phyloP scores from a whole-genome alignment of 2,329 filamentous ascomycete genomes.

The Cladosporium sp. region DNA sequence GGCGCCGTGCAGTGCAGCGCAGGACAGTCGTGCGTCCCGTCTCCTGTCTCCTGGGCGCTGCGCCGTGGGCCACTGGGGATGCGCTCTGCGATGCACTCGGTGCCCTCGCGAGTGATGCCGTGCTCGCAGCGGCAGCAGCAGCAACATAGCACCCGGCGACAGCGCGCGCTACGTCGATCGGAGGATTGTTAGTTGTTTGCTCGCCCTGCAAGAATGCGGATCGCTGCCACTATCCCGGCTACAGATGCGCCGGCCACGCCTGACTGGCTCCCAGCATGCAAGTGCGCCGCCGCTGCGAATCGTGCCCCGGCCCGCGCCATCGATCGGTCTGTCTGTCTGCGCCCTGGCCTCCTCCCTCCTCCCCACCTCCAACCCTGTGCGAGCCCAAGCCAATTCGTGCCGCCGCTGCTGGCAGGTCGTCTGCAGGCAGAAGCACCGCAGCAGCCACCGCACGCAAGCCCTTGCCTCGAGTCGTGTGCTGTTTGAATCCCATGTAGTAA shows the following conservation, averaged over 20 bases:
- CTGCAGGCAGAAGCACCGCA: background rate
- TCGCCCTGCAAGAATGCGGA: constrained; percentile 9
- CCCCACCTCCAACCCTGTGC: background rate
- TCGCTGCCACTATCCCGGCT: background rate
- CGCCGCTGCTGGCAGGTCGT: background rate
- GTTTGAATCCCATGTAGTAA: background rate
- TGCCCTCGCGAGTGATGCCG: background rate
- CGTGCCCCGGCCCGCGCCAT: background rate
- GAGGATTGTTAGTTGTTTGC: constrained; percentile 9
- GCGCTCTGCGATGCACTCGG: too few relatives aligned
- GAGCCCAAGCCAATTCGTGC: background rate
- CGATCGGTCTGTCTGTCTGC: background rate
- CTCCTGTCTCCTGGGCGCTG: too few relatives aligned
- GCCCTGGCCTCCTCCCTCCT: background rate
- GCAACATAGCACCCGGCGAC: too few relatives aligned
- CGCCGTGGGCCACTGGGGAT: too few relatives aligned
- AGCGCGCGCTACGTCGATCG: constrained; percentile 3
- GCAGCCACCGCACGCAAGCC: background rate
- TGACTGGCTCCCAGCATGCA: background rate
- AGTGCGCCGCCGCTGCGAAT: background rate
- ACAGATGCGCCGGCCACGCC: background rate
- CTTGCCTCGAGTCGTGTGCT: constrained; percentile 2
- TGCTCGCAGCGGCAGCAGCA: background rate
- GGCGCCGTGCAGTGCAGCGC: too few relatives aligned
- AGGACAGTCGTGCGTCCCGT: too few relatives aligned